Base-by-base conservation (phyloP, 495 filamentous ascomycete species). In the Terfezia claveryi region DNA sequence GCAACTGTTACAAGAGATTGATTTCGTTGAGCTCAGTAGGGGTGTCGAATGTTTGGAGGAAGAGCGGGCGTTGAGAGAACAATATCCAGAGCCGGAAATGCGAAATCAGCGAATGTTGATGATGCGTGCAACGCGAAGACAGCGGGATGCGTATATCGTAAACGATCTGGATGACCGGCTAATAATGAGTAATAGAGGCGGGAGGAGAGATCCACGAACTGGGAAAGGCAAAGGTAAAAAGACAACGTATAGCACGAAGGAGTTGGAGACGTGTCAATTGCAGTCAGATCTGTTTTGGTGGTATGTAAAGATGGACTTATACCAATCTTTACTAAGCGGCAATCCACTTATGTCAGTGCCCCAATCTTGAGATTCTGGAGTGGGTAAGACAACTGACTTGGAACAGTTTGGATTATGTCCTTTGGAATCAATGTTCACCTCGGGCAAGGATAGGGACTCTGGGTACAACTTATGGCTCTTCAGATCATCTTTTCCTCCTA, bases 241-340 rank as follows among this genome's bases (percentile, higher is more conserved):
- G 59, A 58, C 51, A 58, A 57, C 10, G 55, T 77, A 78, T 4
- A 72, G 77, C 7, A 32, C 4, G 17, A 81, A 79, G 55, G 85
- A 91, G 51, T 74, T 88, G 52, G 83, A 88, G 57, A 76, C 70
- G 23, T 92, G 83, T 62, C 79, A 86, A 64, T 76, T 83, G 38
- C 76, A 92, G 54, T 77, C 81, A 54, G 91, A 98, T 68, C 71
- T 98, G 36, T 93, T 83, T 69, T 98, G 91, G 91, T 96, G 86
- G 87, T 98, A 82, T 68, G 80, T 74, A 54, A 92, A 94, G 68
- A 88, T 94, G 68, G 91, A 98, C 68, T 76, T 81, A 7, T 85
- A 87, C 61, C 89, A 95, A 66, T 87, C 86, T 63, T 74, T 95
- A 56, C 69, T 98, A 38, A 89, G 91, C 61, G 91, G 85, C 2